Evolutionary conservation across 345 rosid genomes (phyloP).

Genomic region (Viola odorata): DNA sequence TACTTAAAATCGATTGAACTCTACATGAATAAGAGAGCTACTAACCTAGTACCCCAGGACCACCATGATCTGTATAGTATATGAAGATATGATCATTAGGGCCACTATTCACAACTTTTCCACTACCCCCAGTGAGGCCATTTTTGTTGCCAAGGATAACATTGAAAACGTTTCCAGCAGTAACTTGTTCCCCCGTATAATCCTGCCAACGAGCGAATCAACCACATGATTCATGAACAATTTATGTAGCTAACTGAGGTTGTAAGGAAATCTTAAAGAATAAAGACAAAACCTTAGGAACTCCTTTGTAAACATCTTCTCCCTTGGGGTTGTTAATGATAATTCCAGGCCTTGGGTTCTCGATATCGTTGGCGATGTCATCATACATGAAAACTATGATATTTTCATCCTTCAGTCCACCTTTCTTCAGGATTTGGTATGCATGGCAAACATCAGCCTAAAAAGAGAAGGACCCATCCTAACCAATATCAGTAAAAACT

Average conservation of each 20-base stretch:
- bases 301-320: constrained; percentile 76
- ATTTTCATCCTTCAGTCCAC: constrained; percentile 89
- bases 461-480: neutral
- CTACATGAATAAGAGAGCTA: too few species aligned
- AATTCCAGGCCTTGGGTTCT: constrained; percentile 87
- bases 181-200: constrained; percentile 77
- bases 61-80: constrained; percentile 19
- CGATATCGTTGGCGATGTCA: constrained; percentile 64
- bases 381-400: constrained; percentile 93
- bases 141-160: constrained; percentile 79
- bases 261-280: too few species aligned
- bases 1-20: too few species aligned
- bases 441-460: constrained; percentile 71
- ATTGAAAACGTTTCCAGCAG: constrained; percentile 65
- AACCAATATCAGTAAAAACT: too few species aligned
- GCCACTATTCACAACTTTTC: constrained; percentile 89
- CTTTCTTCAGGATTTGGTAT: constrained; percentile 82
- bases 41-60: too few species aligned
- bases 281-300: constrained; percentile 60
- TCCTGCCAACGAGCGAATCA: constrained; percentile 43
- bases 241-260: too few species aligned
- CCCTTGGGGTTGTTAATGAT: constrained; percentile 82
- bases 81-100: constrained; percentile 90
- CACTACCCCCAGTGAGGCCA: constrained; percentile 78
- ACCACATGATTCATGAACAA: too few species aligned